Evolutionary conservation across 805 yeast genomes (phyloP).

Genomic region (Zygosaccharomyces gambellarensis): DNA sequence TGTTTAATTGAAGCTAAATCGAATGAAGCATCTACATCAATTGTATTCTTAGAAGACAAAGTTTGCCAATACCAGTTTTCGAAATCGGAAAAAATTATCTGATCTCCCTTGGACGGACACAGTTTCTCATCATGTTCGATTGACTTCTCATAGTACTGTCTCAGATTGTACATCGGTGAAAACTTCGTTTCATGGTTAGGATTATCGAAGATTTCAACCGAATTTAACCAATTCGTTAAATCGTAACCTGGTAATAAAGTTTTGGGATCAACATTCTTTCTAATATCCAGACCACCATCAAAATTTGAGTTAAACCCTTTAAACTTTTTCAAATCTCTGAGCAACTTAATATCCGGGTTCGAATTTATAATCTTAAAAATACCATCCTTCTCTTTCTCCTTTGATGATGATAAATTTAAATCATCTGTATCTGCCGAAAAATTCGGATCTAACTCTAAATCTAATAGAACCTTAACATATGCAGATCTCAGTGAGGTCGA

Average conservation of each 20-base stretch:
- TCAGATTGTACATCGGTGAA: conserved; percentile 50
- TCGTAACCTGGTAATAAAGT: conserved; percentile 41
- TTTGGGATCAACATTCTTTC: conserved; percentile 33
- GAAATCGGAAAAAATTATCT: conserved; percentile 18
- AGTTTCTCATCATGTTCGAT: conserved; percentile 34
- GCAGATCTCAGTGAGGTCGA: conserved; percentile 62
- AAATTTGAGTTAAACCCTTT: conserved; percentile 51
- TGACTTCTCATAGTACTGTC: conserved; percentile 57
- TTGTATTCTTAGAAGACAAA: conserved; percentile 14
- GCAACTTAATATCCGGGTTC: conserved; percentile 41
- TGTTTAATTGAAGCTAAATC: conserved; percentile 35
- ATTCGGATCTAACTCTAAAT: conserved; percentile 24
- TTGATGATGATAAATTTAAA: no score
- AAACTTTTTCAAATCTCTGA: conserved; percentile 41
- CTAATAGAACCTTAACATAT: conserved; percentile 43
- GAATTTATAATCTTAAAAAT: conserved; percentile 39
- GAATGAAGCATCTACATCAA: conserved; percentile 31
- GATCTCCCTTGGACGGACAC: not conserved
- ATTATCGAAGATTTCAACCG: conserved; percentile 38
- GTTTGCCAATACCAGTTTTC: conserved; percentile 45
- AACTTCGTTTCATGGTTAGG: conserved; percentile 37
- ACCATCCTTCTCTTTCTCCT: not conserved
- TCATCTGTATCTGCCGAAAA: not conserved
- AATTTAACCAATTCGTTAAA: conserved; percentile 42
- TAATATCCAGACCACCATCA: conserved; percentile 43